Evolutionary conservation across 768 basidiomycete genomes (phyloP).

Genomic region (Cystofilobasidium bisporidii): DNA sequence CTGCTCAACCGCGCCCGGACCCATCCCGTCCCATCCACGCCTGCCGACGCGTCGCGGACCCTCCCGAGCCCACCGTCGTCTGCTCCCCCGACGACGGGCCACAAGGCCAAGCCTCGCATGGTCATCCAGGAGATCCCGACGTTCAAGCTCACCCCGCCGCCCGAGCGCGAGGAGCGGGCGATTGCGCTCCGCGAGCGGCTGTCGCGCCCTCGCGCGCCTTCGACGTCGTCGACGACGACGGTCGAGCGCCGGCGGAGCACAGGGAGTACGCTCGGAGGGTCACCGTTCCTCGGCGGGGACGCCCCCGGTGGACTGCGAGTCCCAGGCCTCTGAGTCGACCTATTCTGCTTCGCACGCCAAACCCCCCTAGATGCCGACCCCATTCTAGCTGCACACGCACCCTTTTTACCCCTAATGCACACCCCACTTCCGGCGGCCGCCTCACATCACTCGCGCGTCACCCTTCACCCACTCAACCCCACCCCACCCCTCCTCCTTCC

Average conservation of each 20-base stretch:
- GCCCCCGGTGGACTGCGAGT: neutral
- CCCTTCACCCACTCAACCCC: too few relatives aligned
- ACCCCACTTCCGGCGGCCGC: too few relatives aligned
- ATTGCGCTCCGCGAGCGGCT: neutral
- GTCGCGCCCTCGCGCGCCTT: neutral
- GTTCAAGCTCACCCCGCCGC: neutral
- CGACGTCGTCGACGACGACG: neutral
- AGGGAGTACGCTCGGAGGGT: neutral
- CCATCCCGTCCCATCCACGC: neutral
- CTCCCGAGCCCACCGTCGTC: too few relatives aligned
- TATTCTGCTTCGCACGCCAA: too few relatives aligned
- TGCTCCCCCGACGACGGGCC: too few relatives aligned
- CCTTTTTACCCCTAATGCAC: too few relatives aligned
- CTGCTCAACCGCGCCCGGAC: neutral
- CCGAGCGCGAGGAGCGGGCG: neutral
- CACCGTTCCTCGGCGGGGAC: too few relatives aligned
- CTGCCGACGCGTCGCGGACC: too few relatives aligned
- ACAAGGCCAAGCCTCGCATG: neutral
- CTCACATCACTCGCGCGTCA: too few relatives aligned
- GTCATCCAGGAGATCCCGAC: slow-evolving; percentile 3
- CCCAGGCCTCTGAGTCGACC: neutral
- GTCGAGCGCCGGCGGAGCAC: neutral
- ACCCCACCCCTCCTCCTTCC: too few relatives aligned
- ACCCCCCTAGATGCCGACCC: too few relatives aligned
- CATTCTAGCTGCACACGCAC: too few relatives aligned